Percentiles rank a stretch among this genome's conserved stretches.
Evolutionary conservation across 257 asterid species (phyloP).

Genomic region (Nemophila menziesii): DNA sequence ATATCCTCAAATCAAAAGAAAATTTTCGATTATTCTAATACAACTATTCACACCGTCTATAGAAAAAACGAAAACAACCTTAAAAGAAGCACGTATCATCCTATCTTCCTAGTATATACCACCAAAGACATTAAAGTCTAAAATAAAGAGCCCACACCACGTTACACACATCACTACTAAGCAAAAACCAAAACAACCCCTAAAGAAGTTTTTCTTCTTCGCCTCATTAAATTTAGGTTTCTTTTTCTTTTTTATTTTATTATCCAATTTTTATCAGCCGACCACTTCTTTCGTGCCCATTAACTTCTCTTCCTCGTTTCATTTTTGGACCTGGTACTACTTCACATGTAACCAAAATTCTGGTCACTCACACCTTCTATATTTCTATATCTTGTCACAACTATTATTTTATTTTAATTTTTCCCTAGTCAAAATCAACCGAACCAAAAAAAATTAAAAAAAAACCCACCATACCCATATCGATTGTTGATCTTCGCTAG

Average conservation of each 20-base stretch:
- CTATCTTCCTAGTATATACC: too few relatives aligned
- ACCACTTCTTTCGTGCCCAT: constrained; percentile 18
- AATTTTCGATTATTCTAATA: too few relatives aligned
- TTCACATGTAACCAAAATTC: constrained; percentile 9
- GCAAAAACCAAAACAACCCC: constrained; percentile 1
- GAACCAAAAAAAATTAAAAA: constrained; percentile 15
- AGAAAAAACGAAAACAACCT: too few relatives aligned
- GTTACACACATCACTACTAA: constrained; percentile 1
- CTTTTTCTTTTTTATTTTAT: neutral
- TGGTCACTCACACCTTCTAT: constrained; percentile 32
- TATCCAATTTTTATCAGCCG: neutral
- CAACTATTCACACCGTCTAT: too few relatives aligned
- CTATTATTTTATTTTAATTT: constrained; percentile 1
- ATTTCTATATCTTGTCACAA: constrained; percentile 4
- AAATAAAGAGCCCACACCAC: constrained; percentile 1
- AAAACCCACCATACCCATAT: constrained; percentile 13
- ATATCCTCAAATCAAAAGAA: too few relatives aligned
- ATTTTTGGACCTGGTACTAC: constrained; percentile 35
- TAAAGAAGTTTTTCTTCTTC: neutral
- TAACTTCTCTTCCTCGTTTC: constrained; percentile 1
- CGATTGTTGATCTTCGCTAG: constrained; percentile 1
- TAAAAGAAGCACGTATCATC: too few relatives aligned
- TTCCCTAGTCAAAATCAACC: constrained; percentile 24
- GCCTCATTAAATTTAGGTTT: neutral
- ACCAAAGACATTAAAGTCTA: neutral